Conservation (phyloP, 2,329 filamentous ascomycete species). For the Tolypocladium sp. region DNA sequence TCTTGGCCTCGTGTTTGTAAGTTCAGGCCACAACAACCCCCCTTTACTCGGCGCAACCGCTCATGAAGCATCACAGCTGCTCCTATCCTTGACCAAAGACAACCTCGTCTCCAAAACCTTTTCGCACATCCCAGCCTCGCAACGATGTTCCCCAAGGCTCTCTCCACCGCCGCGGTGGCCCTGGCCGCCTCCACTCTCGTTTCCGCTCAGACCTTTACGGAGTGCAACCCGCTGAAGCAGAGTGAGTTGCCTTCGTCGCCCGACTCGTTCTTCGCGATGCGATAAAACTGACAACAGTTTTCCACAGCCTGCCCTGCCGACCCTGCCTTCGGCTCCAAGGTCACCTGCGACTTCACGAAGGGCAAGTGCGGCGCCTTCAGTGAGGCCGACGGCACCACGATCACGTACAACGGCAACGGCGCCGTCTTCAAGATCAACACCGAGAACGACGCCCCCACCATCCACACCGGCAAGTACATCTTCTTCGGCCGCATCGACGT, state of each 20-base stretch:
- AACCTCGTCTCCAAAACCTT: background rate
- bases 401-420: constrained; percentile 39
- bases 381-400: constrained; percentile 33
- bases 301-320: constrained; percentile 59
- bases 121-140: background rate
- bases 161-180: constrained; percentile 35
- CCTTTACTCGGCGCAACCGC: background rate
- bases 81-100: background rate
- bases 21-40: background rate
- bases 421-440: constrained; percentile 59
- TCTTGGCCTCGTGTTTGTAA: background rate
- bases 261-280: background rate
- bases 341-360: constrained; percentile 66
- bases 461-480: constrained; percentile 76
- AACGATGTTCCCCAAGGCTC: constrained; percentile 33
- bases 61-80: background rate
- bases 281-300: background rate
- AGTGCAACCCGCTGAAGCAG: constrained; percentile 45
- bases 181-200: constrained; percentile 40
- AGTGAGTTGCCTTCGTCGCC: constrained; percentile 21
- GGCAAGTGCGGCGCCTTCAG: constrained; percentile 52
- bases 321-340: constrained; percentile 58
- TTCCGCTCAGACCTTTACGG: constrained; percentile 47
- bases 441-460: constrained; percentile 59
- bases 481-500: constrained; percentile 91